Conservation (phyloP, 352 stramenopile genomes). For the Globisporangium solare region DNA sequence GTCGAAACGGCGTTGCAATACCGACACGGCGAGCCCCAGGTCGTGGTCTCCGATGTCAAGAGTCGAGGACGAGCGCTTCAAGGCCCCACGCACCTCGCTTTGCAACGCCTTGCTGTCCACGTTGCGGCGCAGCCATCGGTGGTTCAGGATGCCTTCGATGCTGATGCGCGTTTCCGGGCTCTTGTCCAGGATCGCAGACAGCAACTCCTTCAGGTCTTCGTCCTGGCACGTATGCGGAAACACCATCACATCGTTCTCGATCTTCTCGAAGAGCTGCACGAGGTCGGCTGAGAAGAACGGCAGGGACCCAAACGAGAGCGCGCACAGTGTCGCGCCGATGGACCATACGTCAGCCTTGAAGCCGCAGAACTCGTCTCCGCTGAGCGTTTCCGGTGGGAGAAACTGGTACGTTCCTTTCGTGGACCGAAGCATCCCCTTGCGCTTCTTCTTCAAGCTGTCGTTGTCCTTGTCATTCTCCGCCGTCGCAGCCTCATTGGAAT, state of each 20-base stretch:
- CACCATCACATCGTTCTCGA: conserved; percentile 51
- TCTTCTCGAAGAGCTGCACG: conserved; percentile 87
- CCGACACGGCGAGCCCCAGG: conserved; percentile 43
- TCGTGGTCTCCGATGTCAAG: conserved; percentile 44
- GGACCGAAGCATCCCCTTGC: conserved; percentile 43
- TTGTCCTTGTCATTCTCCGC: conserved; percentile 6
- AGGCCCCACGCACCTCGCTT: conserved; percentile 27
- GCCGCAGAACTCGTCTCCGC: conserved; percentile 62
- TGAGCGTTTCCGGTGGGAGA: conserved; percentile 60
- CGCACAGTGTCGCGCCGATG: conserved; percentile 90
- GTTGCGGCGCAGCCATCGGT: conserved; percentile 69
- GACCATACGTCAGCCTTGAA: conserved; percentile 90
- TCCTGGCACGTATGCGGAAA: conserved; percentile 45
- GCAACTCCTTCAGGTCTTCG: conserved; percentile 61
- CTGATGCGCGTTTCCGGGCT: conserved; percentile 65
- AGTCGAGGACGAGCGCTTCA: conserved; percentile 27
- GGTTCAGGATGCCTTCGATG: conserved; percentile 58
- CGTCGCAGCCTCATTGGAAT: background rate
- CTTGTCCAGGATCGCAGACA: conserved; percentile 67
- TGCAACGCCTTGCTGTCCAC: conserved; percentile 46
- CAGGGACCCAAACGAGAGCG: conserved; percentile 80
- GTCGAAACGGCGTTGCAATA: conserved; percentile 46
- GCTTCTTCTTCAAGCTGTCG: conserved; percentile 11
- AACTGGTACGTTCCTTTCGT: conserved; percentile 82
- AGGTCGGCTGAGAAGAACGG: conserved; percentile 89